Conservation (phyloP, 331 rosid genomes). For the Phaseolus coccineus region DNA sequence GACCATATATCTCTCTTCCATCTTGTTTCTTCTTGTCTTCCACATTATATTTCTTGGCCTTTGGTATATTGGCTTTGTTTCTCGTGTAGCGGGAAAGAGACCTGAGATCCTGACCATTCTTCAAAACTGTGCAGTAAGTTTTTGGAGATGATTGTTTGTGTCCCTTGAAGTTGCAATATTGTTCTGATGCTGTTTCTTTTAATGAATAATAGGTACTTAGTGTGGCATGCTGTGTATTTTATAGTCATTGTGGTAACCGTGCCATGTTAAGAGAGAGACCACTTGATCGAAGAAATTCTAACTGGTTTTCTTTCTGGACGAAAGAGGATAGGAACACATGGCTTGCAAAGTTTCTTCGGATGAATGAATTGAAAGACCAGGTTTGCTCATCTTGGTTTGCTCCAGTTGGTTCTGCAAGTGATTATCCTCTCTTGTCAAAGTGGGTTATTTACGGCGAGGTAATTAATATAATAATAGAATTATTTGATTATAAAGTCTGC, state of each 20-base stretch:
- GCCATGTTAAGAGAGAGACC: constrained; percentile 73
- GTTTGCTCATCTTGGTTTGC: constrained; percentile 99
- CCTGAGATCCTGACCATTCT: constrained; percentile 85
- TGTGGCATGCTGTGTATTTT: constrained; percentile 97
- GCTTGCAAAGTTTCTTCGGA: constrained; percentile 81
- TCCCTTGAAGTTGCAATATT: constrained; percentile 33
- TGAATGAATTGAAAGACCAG: constrained; percentile 88
- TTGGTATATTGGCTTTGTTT: constrained; percentile 94
- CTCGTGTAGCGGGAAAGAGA: constrained; percentile 97
- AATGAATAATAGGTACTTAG: constrained; percentile 79
- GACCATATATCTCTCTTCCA: constrained; percentile 87
- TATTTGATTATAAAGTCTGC: constrained; percentile 21
- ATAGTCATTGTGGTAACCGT: constrained; percentile 97
- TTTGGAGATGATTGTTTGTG: constrained; percentile 35
- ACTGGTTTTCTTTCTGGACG: constrained; percentile 81
- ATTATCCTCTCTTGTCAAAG: constrained; percentile 94
- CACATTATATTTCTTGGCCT: constrained; percentile 89
- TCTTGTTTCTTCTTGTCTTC: constrained; percentile 83
- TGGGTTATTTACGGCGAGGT: constrained; percentile 99
- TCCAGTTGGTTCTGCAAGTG: constrained; percentile 98
- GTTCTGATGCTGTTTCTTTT: constrained; percentile 36
- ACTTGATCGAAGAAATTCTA: constrained; percentile 56
- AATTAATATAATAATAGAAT: constrained; percentile 30
- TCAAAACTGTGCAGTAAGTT: constrained; percentile 94
- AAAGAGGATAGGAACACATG: constrained; percentile 83